Percentiles rank a stretch among this genome's conserved stretches.
phyloP scores from a whole-genome alignment of 1,139 yeast genomes.

The Debaryomyces nepalensis region DNA sequence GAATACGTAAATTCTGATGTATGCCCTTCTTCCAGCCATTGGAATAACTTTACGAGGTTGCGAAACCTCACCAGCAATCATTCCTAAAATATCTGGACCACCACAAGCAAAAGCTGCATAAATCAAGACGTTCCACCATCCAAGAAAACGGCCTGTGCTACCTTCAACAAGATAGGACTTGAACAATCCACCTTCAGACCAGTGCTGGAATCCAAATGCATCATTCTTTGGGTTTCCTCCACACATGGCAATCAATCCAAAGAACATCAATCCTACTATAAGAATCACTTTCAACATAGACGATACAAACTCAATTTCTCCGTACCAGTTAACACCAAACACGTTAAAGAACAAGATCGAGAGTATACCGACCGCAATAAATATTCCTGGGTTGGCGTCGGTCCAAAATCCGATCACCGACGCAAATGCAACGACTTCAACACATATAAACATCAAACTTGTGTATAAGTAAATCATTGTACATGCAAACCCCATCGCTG shows the following conservation, averaged over 20 bases:
- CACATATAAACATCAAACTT: slow-evolving; percentile 42
- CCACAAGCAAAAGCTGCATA: slow-evolving; percentile 50
- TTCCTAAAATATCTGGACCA: slow-evolving; percentile 49
- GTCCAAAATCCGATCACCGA: slow-evolving; percentile 45
- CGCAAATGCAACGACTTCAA: slow-evolving; percentile 43
- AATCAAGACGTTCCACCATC: slow-evolving; percentile 48
- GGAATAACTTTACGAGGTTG: slow-evolving; percentile 46
- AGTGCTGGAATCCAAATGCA: slow-evolving; percentile 40
- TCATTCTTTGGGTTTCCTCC: slow-evolving; percentile 35
- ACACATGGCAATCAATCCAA: slow-evolving; percentile 44
- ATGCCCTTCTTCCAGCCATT: slow-evolving; percentile 39
- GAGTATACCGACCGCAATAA: slow-evolving; percentile 38
- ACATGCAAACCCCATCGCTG: slow-evolving; percentile 46
- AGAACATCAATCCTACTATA: slow-evolving; percentile 45
- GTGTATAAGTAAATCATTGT: slow-evolving; percentile 43
- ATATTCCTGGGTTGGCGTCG: slow-evolving; percentile 41
- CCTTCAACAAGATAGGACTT: slow-evolving; percentile 43
- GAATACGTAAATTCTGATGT: slow-evolving; percentile 43
- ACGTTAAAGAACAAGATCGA: slow-evolving; percentile 36
- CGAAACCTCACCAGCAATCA: slow-evolving; percentile 43
- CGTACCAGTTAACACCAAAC: slow-evolving; percentile 44
- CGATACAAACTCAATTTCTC: slow-evolving; percentile 44
- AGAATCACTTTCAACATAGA: slow-evolving; percentile 44
- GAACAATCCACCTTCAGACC: slow-evolving; percentile 54
- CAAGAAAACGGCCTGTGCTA: slow-evolving; percentile 47